Evolutionary conservation across 2,329 filamentous ascomycete species (phyloP).

Genomic region (Penicillium sp.): DNA sequence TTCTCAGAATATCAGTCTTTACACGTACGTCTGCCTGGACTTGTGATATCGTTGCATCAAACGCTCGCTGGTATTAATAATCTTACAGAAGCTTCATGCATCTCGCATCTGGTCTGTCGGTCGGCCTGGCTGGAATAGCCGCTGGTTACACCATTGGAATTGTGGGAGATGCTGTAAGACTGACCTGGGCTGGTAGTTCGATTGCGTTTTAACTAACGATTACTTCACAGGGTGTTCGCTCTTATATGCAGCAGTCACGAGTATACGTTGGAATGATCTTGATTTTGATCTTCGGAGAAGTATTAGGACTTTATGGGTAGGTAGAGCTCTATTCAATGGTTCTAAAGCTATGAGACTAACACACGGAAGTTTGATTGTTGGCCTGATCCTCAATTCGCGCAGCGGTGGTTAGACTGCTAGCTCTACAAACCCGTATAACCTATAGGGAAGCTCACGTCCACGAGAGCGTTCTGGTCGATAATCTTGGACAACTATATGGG

Average conservation of each 20-base stretch:
- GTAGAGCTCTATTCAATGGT: constrained; percentile 24
- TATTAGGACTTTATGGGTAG: constrained; percentile 93
- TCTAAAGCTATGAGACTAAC: background rate
- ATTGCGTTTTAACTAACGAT: background rate
- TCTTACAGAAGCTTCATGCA: constrained; percentile 78
- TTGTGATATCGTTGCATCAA: background rate
- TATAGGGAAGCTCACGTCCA: background rate
- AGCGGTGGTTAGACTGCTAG: constrained; percentile 30
- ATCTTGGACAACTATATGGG: background rate
- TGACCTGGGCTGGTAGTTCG: background rate
- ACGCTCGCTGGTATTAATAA: constrained; percentile 18
- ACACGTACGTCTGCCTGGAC: constrained; percentile 57
- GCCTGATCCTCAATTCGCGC: constrained; percentile 82
- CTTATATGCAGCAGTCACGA: constrained; percentile 93
- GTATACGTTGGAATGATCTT: constrained; percentile 98
- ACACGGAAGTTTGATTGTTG: constrained; percentile 70
- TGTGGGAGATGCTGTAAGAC: constrained; percentile 77
- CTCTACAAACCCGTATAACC: background rate
- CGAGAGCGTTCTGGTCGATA: background rate
- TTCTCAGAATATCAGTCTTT: constrained; percentile 71
- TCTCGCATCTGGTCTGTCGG: constrained; percentile 81
- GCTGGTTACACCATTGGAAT: constrained; percentile 96
- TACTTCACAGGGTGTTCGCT: constrained; percentile 64
- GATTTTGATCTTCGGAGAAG: constrained; percentile 97
- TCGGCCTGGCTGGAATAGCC: constrained; percentile 86